Evolutionary conservation across 495 filamentous ascomycete species (phyloP).

Genomic region (Pyrenula aspistea): DNA sequence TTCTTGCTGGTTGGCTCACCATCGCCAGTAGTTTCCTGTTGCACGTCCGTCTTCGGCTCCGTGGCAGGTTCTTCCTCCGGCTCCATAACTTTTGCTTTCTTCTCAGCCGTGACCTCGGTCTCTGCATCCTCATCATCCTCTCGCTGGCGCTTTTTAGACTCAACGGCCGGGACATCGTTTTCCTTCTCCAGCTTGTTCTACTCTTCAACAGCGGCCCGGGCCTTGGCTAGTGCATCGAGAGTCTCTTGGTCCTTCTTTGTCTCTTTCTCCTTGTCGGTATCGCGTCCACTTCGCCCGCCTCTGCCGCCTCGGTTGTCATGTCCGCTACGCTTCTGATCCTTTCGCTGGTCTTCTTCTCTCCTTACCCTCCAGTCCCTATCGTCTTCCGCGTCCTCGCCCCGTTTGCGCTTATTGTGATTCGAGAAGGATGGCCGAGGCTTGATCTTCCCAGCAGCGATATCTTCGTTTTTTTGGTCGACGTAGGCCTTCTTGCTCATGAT

Average conservation of each 20-base stretch:
- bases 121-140: neutral
- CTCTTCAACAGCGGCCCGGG: neutral
- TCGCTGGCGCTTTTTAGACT: neutral
- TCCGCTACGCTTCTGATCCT: slow-evolving; percentile 6
- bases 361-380: slow-evolving; percentile 58
- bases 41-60: neutral
- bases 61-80: too few relatives aligned
- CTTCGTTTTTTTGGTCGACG: slow-evolving; percentile 59
- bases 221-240: neutral
- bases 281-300: slow-evolving; percentile 14
- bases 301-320: slow-evolving; percentile 19
- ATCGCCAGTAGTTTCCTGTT: neutral
- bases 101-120: neutral
- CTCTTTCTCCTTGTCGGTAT: slow-evolving; percentile 7
- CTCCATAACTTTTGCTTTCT: neutral
- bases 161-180: too few relatives aligned
- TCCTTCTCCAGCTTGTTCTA: neutral
- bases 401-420: slow-evolving; percentile 19
- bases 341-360: slow-evolving; percentile 49
- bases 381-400: slow-evolving; percentile 20
- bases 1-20: neutral
- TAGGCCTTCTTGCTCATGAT: slow-evolving; percentile 87
- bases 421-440: slow-evolving; percentile 29
- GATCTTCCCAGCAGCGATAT: slow-evolving; percentile 63
- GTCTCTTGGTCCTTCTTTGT: slow-evolving; percentile 4